A percentile compares a stretch with the other conserved stretches of the same genome.
phyloP scores from a whole-genome alignment of 257 asterid genomes.

The Lycium ferocissimum region DNA sequence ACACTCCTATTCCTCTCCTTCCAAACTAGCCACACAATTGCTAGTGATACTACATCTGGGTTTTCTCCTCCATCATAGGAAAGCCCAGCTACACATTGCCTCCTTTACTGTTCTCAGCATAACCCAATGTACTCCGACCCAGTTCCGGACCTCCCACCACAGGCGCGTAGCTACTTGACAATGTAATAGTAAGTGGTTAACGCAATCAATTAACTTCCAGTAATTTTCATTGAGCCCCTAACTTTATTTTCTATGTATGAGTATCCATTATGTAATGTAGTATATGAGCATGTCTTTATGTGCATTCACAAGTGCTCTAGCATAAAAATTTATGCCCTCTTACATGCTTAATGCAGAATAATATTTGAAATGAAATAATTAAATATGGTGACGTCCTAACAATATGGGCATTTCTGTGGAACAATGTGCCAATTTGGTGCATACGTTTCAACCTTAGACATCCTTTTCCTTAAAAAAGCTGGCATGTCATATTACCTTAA shows the following conservation, averaged over 20 bases:
- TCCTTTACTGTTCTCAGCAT: neutral
- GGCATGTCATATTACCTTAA: constrained; percentile 65
- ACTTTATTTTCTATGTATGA: constrained; percentile 14
- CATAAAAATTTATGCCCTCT: neutral
- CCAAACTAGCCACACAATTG: neutral
- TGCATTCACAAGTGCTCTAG: constrained; percentile 1
- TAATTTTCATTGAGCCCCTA: neutral
- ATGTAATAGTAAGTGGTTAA: neutral
- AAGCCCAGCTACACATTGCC: neutral
- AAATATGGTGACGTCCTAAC: neutral
- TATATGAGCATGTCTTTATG: neutral
- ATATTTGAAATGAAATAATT: constrained; percentile 2
- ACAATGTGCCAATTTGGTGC: neutral
- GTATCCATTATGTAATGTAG: neutral
- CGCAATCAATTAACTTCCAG: neutral
- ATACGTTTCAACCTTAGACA: neutral
- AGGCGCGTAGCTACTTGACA: neutral
- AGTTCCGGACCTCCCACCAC: constrained; percentile 6
- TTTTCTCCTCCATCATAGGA: constrained; percentile 1
- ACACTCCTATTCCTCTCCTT: neutral
- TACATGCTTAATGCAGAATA: constrained; percentile 19
- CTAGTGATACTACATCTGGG: neutral
- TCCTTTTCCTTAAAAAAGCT: constrained; percentile 12
- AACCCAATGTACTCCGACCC: constrained; percentile 14
- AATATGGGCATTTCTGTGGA: constrained; percentile 4